Evolutionary conservation across 176 grass and related monocot genomes (phyloP).

Genomic region (Pharus latifolius): DNA sequence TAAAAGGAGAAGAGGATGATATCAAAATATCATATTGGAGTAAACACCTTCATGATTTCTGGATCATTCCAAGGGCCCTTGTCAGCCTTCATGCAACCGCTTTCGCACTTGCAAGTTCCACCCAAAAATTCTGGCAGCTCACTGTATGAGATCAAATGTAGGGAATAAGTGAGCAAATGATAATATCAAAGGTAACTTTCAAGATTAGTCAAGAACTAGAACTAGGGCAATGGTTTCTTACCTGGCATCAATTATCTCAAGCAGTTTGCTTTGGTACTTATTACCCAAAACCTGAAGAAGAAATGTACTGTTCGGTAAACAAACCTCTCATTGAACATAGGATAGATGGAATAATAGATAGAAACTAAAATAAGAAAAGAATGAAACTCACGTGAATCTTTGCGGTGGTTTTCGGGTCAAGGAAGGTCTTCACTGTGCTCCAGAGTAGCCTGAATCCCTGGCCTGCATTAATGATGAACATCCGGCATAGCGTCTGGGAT

Average conservation of each 20-base stretch:
- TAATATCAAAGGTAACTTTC: background rate
- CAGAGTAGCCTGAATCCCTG: constrained; percentile 90
- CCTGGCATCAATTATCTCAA: constrained; percentile 97
- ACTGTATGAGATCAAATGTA: constrained; percentile 25
- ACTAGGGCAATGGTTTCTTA: background rate
- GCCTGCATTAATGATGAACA: constrained; percentile 99
- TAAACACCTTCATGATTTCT: constrained; percentile 64
- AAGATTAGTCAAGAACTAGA: background rate
- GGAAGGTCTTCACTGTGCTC: constrained; percentile 89
- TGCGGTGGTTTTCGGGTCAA: constrained; percentile 96
- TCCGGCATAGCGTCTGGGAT: constrained; percentile 67
- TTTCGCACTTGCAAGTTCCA: constrained; percentile 78
- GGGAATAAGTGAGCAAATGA: background rate
- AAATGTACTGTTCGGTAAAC: constrained; percentile 8
- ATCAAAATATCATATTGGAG: background rate
- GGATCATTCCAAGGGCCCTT: constrained; percentile 96
- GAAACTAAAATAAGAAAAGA: background rate
- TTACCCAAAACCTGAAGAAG: constrained; percentile 76
- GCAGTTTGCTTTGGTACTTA: constrained; percentile 98
- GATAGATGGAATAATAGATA: background rate
- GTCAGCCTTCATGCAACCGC: constrained; percentile 83
- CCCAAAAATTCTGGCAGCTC: constrained; percentile 93
- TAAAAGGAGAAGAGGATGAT: background rate
- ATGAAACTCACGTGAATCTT: constrained; percentile 67
- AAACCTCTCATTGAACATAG: background rate